phyloP scores from a whole-genome alignment of 495 filamentous ascomycete species.

The Cercophora sp. region DNA sequence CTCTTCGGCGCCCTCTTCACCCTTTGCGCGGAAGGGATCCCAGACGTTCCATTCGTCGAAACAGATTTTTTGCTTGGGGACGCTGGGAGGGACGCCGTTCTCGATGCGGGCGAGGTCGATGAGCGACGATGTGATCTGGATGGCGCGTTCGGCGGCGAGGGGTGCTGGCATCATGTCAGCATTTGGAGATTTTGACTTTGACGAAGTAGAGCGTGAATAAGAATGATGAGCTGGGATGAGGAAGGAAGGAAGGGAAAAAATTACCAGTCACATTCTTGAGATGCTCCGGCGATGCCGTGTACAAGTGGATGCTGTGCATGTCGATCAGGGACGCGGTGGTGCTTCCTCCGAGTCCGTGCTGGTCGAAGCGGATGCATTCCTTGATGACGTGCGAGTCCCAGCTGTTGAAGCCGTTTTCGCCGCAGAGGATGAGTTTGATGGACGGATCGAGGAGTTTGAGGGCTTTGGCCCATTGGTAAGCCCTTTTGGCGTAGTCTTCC shows the following conservation, averaged over 20 bases:
- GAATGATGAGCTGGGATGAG: too few species aligned
- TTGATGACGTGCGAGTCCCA: conserved; percentile 73
- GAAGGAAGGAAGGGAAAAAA: too few species aligned
- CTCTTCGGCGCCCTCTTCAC: conserved; percentile 64
- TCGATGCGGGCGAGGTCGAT: conserved; percentile 75
- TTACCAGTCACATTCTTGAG: conserved; percentile 60
- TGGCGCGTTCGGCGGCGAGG: conserved; percentile 66
- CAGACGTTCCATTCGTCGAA: conserved; percentile 88
- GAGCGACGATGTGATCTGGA: conserved; percentile 61
- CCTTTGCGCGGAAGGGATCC: conserved; percentile 69
- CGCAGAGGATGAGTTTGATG: conserved; percentile 65
- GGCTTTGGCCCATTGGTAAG: conserved; percentile 76
- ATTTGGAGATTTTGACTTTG: too few species aligned
- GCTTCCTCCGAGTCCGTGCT: neutral
- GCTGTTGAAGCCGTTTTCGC: conserved; percentile 59
- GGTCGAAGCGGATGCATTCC: conserved; percentile 54
- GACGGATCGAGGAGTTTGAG: conserved; percentile 70
- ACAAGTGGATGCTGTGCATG: conserved; percentile 67
- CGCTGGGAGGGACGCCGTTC: conserved; percentile 52
- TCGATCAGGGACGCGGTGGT: conserved; percentile 39
- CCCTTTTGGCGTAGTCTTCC: conserved; percentile 71
- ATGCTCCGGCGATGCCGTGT: conserved; percentile 54
- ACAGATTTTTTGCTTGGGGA: conserved; percentile 63
- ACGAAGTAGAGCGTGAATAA: too few species aligned
- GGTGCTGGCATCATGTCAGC: too few species aligned